Conservation (phyloP, 805 yeast genomes). For the Barnettozyma californica region DNA sequence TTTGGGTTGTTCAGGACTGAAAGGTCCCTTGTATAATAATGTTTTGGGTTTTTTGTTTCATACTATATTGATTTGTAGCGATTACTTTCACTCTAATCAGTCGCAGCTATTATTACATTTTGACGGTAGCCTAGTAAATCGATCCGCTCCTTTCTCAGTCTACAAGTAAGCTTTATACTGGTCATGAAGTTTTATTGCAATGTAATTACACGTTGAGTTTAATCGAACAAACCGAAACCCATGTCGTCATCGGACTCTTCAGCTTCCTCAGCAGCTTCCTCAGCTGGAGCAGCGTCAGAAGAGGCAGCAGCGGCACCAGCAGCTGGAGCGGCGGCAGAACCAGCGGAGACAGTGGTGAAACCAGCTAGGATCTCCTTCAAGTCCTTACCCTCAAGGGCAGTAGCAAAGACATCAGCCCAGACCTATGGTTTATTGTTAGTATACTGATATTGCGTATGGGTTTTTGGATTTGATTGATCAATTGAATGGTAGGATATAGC, state of each 20-base stretch:
- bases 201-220: conserved; percentile 26
- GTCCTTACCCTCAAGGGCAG: conserved; percentile 78
- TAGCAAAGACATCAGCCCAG: conserved; percentile 81
- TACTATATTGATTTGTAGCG: not conserved
- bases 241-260: conserved; percentile 79
- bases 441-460: not conserved
- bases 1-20: conserved; percentile 3
- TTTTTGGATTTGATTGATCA: not conserved
- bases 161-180: not conserved
- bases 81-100: too few species aligned
- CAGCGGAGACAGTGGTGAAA: conserved; percentile 46
- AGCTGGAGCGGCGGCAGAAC: conserved; percentile 45
- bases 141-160: not conserved
- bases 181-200: not conserved
- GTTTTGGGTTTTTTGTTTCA: conserved; percentile 6
- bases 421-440: conserved; percentile 32
- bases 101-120: too few species aligned
- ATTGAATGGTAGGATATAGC: not conserved
- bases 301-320: conserved; percentile 42
- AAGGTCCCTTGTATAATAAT: conserved; percentile 6
- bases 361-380: conserved; percentile 61
- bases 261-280: conserved; percentile 50
- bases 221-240: conserved; percentile 91
- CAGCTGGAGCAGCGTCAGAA: conserved; percentile 53
- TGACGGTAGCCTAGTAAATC: too few species aligned